Percentiles rank a stretch among this genome's conserved stretches.
phyloP scores from a whole-genome alignment of 2,329 filamentous ascomycete species.

The Diaporthe australafricana region DNA sequence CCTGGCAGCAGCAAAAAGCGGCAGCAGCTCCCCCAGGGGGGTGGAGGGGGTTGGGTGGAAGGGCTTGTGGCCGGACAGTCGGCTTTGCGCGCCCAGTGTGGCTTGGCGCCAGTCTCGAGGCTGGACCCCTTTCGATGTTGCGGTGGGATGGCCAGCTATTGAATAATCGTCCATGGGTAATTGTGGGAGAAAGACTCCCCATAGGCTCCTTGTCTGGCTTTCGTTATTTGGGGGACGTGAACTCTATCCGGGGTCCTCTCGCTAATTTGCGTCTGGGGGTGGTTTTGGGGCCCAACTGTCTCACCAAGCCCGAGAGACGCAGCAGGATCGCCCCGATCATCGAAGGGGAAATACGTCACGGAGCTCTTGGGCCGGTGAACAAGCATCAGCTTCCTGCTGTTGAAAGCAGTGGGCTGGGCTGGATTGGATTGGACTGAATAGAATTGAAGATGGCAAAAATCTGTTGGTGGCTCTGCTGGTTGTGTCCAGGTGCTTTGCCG shows the following conservation, averaged over 20 bases:
- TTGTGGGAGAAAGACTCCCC: no score
- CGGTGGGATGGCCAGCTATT: no score
- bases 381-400: slow-evolving; percentile 6
- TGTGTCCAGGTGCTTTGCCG: background rate
- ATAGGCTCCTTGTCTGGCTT: background rate
- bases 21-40: no score
- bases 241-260: background rate
- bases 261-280: background rate
- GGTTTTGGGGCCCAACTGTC: background rate
- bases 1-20: background rate
- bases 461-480: background rate
- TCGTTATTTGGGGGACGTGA: background rate
- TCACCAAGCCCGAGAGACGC: slow-evolving; percentile 1
- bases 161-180: no score
- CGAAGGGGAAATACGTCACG: slow-evolving; percentile 10
- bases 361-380: slow-evolving; percentile 3
- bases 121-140: no score
- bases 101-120: no score
- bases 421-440: background rate
- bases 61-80: no score
- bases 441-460: background rate
- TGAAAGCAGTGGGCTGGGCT: background rate
- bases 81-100: no score
- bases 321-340: background rate
- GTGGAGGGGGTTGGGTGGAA: no score